Evolutionary conservation across 352 stramenopile genomes (phyloP), one percentile per base, ranked within the genome.

Genomic region (Phytopythium sindhum): DNA sequence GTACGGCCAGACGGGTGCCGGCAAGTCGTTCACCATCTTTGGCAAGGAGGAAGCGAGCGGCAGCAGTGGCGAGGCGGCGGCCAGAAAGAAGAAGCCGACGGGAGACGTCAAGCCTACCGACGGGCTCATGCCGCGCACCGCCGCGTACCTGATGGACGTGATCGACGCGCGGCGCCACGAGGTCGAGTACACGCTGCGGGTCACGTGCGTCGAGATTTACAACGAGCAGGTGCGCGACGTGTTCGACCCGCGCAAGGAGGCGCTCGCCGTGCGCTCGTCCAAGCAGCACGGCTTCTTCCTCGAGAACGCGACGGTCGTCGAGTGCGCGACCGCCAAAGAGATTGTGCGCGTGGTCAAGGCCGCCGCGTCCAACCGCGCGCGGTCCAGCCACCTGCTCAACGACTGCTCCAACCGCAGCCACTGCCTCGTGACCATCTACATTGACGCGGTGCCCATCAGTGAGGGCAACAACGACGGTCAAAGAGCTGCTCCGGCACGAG

Each of bases 171-270:
- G 76, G 9, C 68, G 64, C 1, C 54, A 65, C 21, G 59, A 84
- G 19, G 65, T 82, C n/a, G 73, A 77, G 41, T 90, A 88, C 56
- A 86, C 71, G 1, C 44, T 90, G 15, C 84, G 84, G 26, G 71
- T 92, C 47, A 88, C 81, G 11, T 89, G 80, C 60, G 81, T 90
- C 35, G 84, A 92, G 66, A 88, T 92, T 59, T 92, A 90, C 77
- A 90, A 90, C 50, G 84, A 90, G 54, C 70, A 80, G 54, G 81
- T 90, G 24, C 73, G 75, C 4, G 84, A 90, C 53, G 68, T 89
- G 7, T 90, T 90, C 37, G 80, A 89, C 26, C 63, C 80, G 9
- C 80, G 73, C 17, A 86, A 88, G 37, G 77, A 89, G 50, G 74
- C 78, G 21, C 58, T 92, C 35, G 55, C 65, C 0, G 76, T 92